Base-by-base conservation (phyloP, 176 grass and related monocot genomes). In the Carex littledalei region DNA sequence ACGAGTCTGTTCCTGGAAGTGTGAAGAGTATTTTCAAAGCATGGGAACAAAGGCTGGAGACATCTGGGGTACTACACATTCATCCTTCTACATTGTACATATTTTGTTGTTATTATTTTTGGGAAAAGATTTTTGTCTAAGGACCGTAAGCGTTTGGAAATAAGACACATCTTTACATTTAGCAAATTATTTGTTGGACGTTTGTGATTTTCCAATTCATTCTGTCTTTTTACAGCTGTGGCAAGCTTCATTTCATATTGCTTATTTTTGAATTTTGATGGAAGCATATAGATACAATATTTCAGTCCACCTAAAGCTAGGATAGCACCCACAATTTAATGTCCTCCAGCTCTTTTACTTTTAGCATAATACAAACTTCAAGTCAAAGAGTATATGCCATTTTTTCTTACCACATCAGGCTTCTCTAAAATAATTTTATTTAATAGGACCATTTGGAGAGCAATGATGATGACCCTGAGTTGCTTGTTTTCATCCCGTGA, bases 401-500 rank as follows among this genome's bases (percentile, higher is more conserved):
- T 20, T 49, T 72, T 72, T 72, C 37, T 72, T 72, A 17, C 10
- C 74, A 34, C 2, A 56, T 0, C 24, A 57, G 6, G 50, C 15
- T 78, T 78, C 52, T 18, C 74, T 78, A 56, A 78, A 78, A 55
- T 53, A 78, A n/a, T 57, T 24, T 78, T 65, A 15, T 45, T 68
- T 80, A 63, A 52, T 86, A 99, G 96, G 93, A 92, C 47, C 87
- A 89, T 89, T 87, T 99, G 85, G 96, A 99, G 90, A 99, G 96
- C 84, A 99, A 95, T 89, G 93, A 95, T 37, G 96, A 81, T 90
- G 96, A 99, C 78, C 90, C 93, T 80, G 96, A 99, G 87, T 92
- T 95, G 85, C 82, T 99, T 74, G 56, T 99, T 94, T 98, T 95
- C 67, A 99, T 99, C 67, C 96, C 93, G 96, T 99, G 94, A 94